These are phyloP conservation scores for Beta macrorhiza DNA, from an alignment of 179 eudicot species.

Conservation along the genomic window DNA sequence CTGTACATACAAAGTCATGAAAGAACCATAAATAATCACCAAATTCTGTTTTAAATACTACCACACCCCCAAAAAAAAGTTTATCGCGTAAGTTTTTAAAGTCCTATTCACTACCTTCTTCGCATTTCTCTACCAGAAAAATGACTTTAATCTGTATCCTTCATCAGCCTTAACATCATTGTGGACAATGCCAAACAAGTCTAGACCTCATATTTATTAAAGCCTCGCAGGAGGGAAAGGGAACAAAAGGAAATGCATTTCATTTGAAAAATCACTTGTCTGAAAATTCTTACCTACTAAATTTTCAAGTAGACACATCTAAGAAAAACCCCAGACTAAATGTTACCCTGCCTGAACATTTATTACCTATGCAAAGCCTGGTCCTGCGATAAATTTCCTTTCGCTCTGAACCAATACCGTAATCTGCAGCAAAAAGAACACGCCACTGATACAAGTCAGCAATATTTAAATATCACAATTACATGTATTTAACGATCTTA, in stretches of 20 bases:
- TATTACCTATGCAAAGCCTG: conserved; percentile 84
- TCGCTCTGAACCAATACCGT: conserved; percentile 79
- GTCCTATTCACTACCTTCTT: neutral
- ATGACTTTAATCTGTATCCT: neutral
- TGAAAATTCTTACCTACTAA: neutral
- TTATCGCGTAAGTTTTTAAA: neutral
- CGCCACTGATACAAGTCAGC: neutral
- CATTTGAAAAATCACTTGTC: neutral
- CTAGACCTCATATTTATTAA: neutral
- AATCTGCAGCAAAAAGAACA: conserved; percentile 43
- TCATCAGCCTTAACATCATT: neutral
- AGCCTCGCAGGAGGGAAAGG: neutral
- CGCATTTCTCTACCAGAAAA: neutral
- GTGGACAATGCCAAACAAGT: neutral
- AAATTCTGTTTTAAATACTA: neutral
- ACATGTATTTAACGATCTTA: neutral
- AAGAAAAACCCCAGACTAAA: neutral
- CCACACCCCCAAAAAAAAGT: no score
- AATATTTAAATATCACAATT: neutral
- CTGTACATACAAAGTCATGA: no score
- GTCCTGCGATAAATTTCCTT: conserved; percentile 80
- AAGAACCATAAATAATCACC: neutral
- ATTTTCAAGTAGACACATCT: neutral
- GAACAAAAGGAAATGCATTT: neutral
- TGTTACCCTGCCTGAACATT: neutral